A percentile compares a stretch with the other conserved stretches of the same genome.
Evolutionary conservation across 345 rosid species (phyloP).

Genomic region (Dipteronia sinensis): DNA sequence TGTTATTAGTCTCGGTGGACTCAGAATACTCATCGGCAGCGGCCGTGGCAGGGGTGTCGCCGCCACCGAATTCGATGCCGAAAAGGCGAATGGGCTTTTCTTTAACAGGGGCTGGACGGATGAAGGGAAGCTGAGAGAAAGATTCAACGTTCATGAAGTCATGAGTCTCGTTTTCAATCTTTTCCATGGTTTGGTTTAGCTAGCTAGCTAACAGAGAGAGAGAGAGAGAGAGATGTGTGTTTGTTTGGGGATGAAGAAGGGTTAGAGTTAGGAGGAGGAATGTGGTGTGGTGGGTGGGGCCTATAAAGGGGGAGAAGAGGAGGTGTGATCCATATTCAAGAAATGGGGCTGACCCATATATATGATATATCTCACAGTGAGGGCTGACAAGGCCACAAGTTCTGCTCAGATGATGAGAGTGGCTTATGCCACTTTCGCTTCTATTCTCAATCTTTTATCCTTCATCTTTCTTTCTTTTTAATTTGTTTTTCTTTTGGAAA

Average conservation of each 20-base stretch:
- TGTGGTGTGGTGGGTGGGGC: slow-evolving; percentile 17
- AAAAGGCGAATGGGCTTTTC: slow-evolving; percentile 79
- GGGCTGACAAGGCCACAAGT: slow-evolving; percentile 54
- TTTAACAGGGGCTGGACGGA: slow-evolving; percentile 69
- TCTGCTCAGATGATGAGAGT: slow-evolving; percentile 39
- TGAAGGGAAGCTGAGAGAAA: slow-evolving; percentile 63
- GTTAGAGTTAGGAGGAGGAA: not conserved
- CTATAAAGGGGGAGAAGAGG: slow-evolving; percentile 9
- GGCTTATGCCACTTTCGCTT: slow-evolving; percentile 34
- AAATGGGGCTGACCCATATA: slow-evolving; percentile 37
- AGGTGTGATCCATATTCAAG: slow-evolving; percentile 11
- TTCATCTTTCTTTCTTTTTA: slow-evolving; percentile 24
- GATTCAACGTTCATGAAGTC: slow-evolving; percentile 70
- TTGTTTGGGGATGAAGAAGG: not conserved
- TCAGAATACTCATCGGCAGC: slow-evolving; percentile 31
- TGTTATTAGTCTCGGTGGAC: slow-evolving; percentile 27
- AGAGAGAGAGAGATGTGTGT: not conserved
- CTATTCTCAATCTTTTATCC: slow-evolving; percentile 33
- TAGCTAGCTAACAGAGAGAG: not conserved
- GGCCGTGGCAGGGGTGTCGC: slow-evolving; percentile 8
- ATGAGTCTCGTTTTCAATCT: slow-evolving; percentile 47
- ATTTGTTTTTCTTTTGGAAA: slow-evolving; percentile 26
- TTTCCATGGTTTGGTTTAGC: slow-evolving; percentile 21
- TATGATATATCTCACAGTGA: slow-evolving; percentile 41
- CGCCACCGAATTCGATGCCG: slow-evolving; percentile 74